Evolutionary conservation across 1,284 basidiomycete genomes (phyloP).

Genomic region (Ganoderma resinaceum): DNA sequence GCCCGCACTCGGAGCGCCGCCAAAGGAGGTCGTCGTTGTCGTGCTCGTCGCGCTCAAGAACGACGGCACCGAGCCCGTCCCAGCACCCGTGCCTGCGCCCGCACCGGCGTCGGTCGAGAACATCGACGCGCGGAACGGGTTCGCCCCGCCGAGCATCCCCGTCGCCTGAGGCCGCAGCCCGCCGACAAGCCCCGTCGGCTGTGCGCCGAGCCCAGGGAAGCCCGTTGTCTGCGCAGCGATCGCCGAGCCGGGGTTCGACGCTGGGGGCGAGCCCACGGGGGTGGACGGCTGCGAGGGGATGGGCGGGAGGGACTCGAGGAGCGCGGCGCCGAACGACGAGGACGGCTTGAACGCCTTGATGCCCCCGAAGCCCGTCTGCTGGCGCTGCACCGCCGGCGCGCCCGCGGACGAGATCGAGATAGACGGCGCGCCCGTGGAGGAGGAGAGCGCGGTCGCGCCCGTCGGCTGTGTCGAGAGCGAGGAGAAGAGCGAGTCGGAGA

Average conservation of each 20-base stretch:
- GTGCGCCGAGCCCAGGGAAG: constrained; percentile 30
- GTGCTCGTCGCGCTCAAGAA: constrained; percentile 29
- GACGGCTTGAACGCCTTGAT: constrained; percentile 93
- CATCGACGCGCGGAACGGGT: constrained; percentile 74
- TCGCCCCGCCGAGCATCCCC: constrained; percentile 62
- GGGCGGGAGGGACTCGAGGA: constrained; percentile 81
- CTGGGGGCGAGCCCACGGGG: constrained; percentile 42
- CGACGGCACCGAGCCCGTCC: constrained; percentile 21
- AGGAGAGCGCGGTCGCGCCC: constrained; percentile 53
- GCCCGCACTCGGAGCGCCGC: neutral
- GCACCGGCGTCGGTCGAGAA: constrained; percentile 32
- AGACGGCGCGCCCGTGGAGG: constrained; percentile 40
- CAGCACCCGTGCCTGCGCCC: constrained; percentile 4
- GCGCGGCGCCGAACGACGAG: constrained; percentile 84
- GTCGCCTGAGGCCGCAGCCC: constrained; percentile 80
- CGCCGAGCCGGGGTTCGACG: constrained; percentile 27
- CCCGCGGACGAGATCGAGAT: constrained; percentile 34
- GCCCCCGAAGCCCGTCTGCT: constrained; percentile 83
- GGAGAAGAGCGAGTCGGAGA: constrained; percentile 58
- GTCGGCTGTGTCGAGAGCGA: constrained; percentile 59
- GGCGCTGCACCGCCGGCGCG: constrained; percentile 63
- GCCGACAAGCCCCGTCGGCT: constrained; percentile 51
- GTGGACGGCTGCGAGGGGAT: constrained; percentile 64
- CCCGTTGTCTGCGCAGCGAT: constrained; percentile 43
- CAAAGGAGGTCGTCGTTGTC: constrained; percentile 21